Base-by-base conservation (phyloP, 106 monocot species). In the Dioscorea zingiberensis region DNA sequence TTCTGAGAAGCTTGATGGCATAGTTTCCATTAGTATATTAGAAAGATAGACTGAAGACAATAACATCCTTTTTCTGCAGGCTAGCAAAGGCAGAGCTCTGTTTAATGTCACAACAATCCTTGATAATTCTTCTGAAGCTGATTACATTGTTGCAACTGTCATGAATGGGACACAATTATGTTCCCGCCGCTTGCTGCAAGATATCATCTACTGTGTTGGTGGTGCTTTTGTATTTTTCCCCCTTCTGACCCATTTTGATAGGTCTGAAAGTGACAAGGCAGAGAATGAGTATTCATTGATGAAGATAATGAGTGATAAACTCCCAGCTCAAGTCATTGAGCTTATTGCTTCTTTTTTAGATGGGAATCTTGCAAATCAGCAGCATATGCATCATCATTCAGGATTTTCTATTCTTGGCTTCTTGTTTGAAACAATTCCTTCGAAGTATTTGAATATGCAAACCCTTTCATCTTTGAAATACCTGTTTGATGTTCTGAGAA, bases 181-280 rank as follows among this genome's bases (percentile, higher is more conserved):
- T 60, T 93, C 93, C 3, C 88, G 98, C 1, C 89, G 89, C 49
- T 66, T 93, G 61, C 71, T 98, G 64, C 83, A 93, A 64, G 93
- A 98, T 45, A 98, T 98, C 62, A 89, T 98, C 21, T 98, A 98
- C 59, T 98, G 98, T 80, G 98, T 98, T 80, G 98, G 98, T 54
- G 98, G 98, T 70, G 98, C 89, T 44, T 82, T 86, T 53, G 98
- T 93, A 48, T 89, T 98, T 73, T 98, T 93, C 25, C 98, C 93
- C 66, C 84, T 98, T 73, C 72, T 98, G 76, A 82, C 78, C 12
- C 84, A 77, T 38, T 72, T 88, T 68, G 86, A 79, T 64, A 72
- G 60, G 48, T 45, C 59, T 57, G 77, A 70, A 24, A 64, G 61
- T 60, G 63, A 71, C 67, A 26, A 49, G 73, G 79, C 48, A 65